Evolutionary conservation across 148 eudicot genomes (phyloP).

Genomic region (Polygonum maritimum): DNA sequence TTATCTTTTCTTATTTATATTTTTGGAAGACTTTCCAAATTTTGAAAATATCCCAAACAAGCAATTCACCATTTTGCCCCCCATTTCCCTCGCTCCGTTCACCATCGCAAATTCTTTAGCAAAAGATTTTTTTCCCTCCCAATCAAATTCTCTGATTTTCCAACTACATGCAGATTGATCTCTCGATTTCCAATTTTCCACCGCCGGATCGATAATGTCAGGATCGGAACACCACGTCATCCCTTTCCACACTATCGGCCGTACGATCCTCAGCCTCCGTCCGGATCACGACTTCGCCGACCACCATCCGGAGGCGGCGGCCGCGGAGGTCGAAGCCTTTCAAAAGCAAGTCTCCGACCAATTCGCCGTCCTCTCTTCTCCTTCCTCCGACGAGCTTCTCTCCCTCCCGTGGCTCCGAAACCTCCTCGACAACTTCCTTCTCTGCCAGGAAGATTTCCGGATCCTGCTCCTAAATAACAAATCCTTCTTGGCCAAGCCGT

Average conservation of each 20-base stretch:
- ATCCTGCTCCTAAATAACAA: conserved; percentile 35
- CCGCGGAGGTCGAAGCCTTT: conserved; percentile 34
- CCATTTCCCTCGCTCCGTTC: neutral
- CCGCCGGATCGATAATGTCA: neutral
- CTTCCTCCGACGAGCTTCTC: conserved; percentile 29
- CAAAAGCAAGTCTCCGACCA: conserved; percentile 46
- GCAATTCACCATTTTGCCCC: neutral
- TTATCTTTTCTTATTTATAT: neutral
- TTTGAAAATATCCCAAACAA: neutral
- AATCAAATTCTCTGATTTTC: neutral
- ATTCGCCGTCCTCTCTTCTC: conserved; percentile 32
- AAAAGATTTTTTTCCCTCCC: neutral
- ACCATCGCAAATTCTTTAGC: conserved; percentile 6
- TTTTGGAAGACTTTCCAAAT: neutral
- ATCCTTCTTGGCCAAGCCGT: conserved; percentile 23
- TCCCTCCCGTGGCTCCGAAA: conserved; percentile 65
- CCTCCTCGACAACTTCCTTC: conserved; percentile 56
- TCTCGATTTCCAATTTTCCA: neutral
- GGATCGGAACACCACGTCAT: neutral
- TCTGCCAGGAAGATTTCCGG: conserved; percentile 66
- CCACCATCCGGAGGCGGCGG: neutral
- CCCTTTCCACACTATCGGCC: conserved; percentile 6
- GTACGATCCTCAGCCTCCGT: conserved; percentile 1
- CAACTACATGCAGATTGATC: neutral
- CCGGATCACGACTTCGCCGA: neutral